Evolutionary conservation across 2,329 filamentous ascomycete genomes (phyloP), one percentile per base, ranked within the genome.

Genomic region (Phyllosticta citribraziliensis): DNA sequence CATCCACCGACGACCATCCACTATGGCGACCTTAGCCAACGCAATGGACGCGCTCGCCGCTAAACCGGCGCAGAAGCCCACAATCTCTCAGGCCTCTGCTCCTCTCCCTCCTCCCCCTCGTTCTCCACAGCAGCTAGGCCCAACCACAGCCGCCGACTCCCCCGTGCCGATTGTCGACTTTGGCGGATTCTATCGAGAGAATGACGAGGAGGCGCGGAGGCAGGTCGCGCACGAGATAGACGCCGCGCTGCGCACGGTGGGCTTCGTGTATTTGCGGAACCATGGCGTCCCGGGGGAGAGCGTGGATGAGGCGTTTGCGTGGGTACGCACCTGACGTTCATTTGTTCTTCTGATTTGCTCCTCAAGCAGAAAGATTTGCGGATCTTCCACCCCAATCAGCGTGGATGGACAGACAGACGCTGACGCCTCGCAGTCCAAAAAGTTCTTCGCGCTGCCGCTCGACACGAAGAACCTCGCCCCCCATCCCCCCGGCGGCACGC

Each of bases 191-290:
- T 50, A 66, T 9, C 14, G 17, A n/a, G 40, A 14, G 5, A 67
- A 67, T 5, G 55, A 35, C 5, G 30, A 55, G 17, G 62, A 62
- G 22, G 67, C 68, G 27, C 64, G 65, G 50, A 47, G 63, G 52
- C n/a, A 47, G 0, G 63, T 72, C 2, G 72, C 73, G 1, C 56
- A 64, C 22, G 60, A 73, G n/a, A 72, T 77, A 20, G 74, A 76
- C 60, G 59, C 67, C 5, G 75, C 74, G 0, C 75, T 76, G 30
- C 68, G 68, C 19, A 66, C 65, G 5, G 68, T 73, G 9, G 75
- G 76, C 2, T 78, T 78, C 62, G 75, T 76, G 47, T 76, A 76
- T 62, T 66, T 78, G 27, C 69, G 66, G 57, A 74, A 75, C 53
- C 73, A 77, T 60, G 73, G 73, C 1, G 64, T 78, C 0, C 59